Conservation (phyloP, 2,329 filamentous ascomycete species). For the Fusarium chuoi region DNA sequence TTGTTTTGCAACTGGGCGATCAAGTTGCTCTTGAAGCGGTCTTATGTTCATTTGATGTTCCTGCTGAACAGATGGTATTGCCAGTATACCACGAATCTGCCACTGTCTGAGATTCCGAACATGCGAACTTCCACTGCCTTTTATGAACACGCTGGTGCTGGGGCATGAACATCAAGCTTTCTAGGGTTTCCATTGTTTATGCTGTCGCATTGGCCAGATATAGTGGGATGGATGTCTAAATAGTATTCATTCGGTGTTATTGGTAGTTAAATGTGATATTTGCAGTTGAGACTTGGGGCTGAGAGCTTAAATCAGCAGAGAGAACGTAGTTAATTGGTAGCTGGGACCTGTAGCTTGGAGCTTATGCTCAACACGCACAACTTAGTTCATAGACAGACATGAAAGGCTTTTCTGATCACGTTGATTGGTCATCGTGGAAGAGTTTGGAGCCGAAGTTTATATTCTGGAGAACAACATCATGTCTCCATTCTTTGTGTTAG, state of each 20-base stretch:
- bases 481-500: accelerated
- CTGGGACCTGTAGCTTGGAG: neutral
- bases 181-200: neutral
- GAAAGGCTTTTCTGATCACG: neutral
- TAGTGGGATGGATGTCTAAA: neutral
- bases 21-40: neutral
- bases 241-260: neutral
- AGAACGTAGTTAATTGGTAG: neutral
- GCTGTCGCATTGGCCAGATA: no score
- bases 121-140: neutral
- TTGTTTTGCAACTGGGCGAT: neutral
- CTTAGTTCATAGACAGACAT: neutral
- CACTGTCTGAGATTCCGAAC: neutral
- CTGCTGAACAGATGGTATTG: neutral
- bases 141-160: neutral
- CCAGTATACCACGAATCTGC: neutral
- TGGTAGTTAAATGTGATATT: no score
- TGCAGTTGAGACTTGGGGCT: no score
- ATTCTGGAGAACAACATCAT: no score
- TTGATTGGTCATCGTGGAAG: neutral
- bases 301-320: no score
- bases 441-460: neutral
- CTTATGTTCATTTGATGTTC: accelerated
- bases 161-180: neutral
- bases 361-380: neutral